Base-by-base conservation (phyloP, 2,329 filamentous ascomycete genomes). In the Aureobasidium sp. region DNA sequence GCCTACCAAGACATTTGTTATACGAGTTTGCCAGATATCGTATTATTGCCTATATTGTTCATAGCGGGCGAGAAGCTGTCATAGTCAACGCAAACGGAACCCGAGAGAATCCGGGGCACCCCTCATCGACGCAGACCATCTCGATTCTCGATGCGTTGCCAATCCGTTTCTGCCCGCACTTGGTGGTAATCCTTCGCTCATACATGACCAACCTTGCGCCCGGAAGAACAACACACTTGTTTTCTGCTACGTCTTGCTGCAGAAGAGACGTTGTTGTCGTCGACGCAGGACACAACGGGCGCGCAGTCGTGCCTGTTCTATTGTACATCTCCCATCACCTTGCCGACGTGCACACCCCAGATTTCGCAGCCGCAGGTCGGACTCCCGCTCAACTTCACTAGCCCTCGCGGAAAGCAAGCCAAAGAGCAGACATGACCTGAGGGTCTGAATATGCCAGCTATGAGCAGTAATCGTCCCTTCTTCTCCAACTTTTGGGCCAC, bases 381-480 rank as follows among this genome's bases (percentile, higher is more conserved):
- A 23, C 1, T 7, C 26, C 4, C 23, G 36, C 36, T 29, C 20
- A 27, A 41, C 34, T 23, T 13, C 20, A 53, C 50, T 23, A 27
- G 34, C 50, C 50, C 20, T 27, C 50, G 15, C 37, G 34, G 13
- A 7, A 34, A 53, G 8, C 36, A 41, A 34, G 23, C 15, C 26
- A 13, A 20, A 29, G 20, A 42, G 36, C 37, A 42, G 51, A 55
- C 12, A 55, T 55, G 51, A 55, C 51, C 51, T 42, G 26, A 55
- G 12, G 51, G 51, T 32, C 51, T 15, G 26, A 55, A 29, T 5
- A 17, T 42, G 51, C 51, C 51, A 55, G 77, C 63, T 68, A 87
- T 87, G 84, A 82, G 84, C 2, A 86, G 83, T 66, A 87, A 87
- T 75, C 76, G 84, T 63, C 85, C 81, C 52, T 88, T 88, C 75